These are phyloP conservation scores for Corchorus capsularis DNA, from an alignment of 345 rosid species.

Conservation along the genomic window DNA sequence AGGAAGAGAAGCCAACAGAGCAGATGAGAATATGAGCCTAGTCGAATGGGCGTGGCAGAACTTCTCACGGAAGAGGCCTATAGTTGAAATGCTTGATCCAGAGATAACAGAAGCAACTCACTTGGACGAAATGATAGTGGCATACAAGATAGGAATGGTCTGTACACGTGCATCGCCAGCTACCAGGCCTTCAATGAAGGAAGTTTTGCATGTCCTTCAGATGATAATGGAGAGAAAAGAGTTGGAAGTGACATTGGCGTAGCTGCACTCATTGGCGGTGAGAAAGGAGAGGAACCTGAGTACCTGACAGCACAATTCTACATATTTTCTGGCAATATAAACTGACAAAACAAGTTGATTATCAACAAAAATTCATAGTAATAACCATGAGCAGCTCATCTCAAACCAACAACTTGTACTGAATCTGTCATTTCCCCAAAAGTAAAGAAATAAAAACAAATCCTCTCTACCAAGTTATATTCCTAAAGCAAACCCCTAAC, in stretches of 20 bases:
- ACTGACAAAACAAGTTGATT: too few species aligned
- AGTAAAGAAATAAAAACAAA: neutral
- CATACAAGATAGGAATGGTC: constrained; percentile 66
- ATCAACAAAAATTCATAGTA: too few species aligned
- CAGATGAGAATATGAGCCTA: constrained; percentile 66
- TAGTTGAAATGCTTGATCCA: constrained; percentile 52
- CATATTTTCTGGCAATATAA: too few species aligned
- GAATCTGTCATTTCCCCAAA: too few species aligned
- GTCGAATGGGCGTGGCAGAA: constrained; percentile 92
- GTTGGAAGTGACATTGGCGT: constrained; percentile 33
- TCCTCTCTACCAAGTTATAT: neutral
- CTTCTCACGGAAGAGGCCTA: constrained; percentile 46
- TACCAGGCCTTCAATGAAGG: constrained; percentile 80
- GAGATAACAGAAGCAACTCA: constrained; percentile 51
- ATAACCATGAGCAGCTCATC: neutral
- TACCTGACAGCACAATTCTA: constrained; percentile 1
- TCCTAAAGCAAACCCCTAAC: too few species aligned
- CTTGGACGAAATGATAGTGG: constrained; percentile 58
- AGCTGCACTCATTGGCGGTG: constrained; percentile 40
- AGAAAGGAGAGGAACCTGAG: constrained; percentile 15
- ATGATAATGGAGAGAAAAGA: constrained; percentile 14
- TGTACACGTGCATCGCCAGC: constrained; percentile 64
- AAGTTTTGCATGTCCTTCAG: constrained; percentile 59
- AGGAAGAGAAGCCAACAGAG: constrained; percentile 64
- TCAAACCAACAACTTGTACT: too few species aligned